Conservation (phyloP, 2,329 filamentous ascomycete species). For the Penicillium verrucosum region DNA sequence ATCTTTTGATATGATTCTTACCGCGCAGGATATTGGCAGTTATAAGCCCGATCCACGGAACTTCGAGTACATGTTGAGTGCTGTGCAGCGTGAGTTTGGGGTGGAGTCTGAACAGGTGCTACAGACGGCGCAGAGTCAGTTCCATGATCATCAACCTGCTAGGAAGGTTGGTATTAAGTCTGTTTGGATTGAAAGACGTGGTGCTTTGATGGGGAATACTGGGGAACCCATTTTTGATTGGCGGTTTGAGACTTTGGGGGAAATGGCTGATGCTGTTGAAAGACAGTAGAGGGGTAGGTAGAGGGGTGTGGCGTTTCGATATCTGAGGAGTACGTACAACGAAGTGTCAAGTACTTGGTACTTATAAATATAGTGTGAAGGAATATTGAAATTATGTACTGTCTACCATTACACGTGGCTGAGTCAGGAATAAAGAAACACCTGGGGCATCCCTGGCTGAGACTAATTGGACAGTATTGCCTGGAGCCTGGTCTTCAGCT, state of each 20-base stretch:
- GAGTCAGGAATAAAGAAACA: not conserved
- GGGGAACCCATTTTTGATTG: slow-evolving; percentile 48
- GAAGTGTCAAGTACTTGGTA: not conserved
- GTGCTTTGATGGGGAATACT: slow-evolving; percentile 40
- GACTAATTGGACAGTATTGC: not conserved
- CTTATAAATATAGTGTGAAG: not conserved
- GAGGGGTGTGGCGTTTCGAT: too few relatives aligned
- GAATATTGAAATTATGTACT: not conserved
- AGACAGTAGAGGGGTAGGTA: not conserved
- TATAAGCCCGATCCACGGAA: slow-evolving; percentile 67
- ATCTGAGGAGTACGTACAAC: too few relatives aligned
- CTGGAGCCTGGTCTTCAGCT: slow-evolving; percentile 1
- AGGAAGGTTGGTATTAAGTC: slow-evolving; percentile 58
- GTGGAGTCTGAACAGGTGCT: slow-evolving; percentile 57
- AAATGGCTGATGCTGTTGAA: slow-evolving; percentile 54
- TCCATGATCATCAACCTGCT: slow-evolving; percentile 65
- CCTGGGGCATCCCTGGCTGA: not conserved
- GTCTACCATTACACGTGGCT: not conserved
- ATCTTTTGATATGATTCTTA: slow-evolving; percentile 64
- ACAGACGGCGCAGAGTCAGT: slow-evolving; percentile 66
- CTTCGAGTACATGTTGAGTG: slow-evolving; percentile 62
- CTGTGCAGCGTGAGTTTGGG: slow-evolving; percentile 54
- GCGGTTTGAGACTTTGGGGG: slow-evolving; percentile 57
- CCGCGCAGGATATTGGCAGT: slow-evolving; percentile 66
- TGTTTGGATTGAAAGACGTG: slow-evolving; percentile 58